These are phyloP conservation scores for Saitozyma sp. DNA, from an alignment of 768 basidiomycete genomes.

Conservation along the genomic window DNA sequence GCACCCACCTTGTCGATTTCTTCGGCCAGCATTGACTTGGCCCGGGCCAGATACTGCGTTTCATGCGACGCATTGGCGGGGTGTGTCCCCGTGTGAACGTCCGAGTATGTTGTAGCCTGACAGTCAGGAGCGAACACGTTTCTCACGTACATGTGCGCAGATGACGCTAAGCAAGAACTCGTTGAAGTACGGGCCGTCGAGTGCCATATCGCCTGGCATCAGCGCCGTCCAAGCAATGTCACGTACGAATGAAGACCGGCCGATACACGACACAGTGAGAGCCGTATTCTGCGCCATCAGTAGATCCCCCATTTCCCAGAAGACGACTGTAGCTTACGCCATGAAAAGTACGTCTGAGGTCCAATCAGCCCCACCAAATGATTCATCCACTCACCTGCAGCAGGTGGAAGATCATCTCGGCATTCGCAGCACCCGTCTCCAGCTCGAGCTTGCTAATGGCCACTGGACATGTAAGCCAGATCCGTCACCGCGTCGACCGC, in stretches of 20 bases:
- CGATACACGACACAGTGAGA: constrained; percentile 28
- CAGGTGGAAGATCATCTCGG: constrained; percentile 21
- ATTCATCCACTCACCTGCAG: constrained; percentile 20
- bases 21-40: constrained; percentile 16
- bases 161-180: constrained; percentile 25
- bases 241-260: constrained; percentile 23
- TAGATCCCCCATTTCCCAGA: too few species aligned
- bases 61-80: constrained; percentile 4
- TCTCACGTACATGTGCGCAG: constrained; percentile 16
- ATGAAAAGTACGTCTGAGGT: constrained; percentile 20
- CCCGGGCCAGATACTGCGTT: constrained; percentile 16
- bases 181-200: constrained; percentile 27
- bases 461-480: too few species aligned
- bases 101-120: constrained; percentile 22
- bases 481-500: not conserved
- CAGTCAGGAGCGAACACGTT: too few species aligned
- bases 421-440: constrained; percentile 13
- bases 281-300: constrained; percentile 17
- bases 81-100: constrained; percentile 11
- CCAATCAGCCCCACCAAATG: not conserved
- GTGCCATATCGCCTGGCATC: constrained; percentile 24
- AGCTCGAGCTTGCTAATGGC: constrained; percentile 20
- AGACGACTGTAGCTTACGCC: too few species aligned
- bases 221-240: not conserved
- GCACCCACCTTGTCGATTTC: constrained; percentile 31